phyloP scores from a whole-genome alignment of 1,139 yeast genomes.

The Pneumocystis murina region DNA sequence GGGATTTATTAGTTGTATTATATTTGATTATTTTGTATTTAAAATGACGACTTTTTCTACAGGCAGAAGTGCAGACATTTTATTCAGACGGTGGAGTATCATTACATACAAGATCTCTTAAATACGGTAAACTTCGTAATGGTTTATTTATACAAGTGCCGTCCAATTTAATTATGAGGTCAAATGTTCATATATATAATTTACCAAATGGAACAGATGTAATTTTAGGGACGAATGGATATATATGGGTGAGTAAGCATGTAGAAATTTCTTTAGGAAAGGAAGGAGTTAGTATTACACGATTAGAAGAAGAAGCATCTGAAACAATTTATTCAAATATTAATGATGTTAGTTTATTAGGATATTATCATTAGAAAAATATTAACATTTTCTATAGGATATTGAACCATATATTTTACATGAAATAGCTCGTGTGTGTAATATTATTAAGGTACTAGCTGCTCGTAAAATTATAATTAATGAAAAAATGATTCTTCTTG shows the following conservation, averaged over 20 bases:
- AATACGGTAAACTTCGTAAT: slow-evolving; percentile 87
- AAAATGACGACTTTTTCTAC: not conserved
- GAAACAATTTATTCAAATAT: slow-evolving; percentile 90
- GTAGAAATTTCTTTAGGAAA: slow-evolving; percentile 26
- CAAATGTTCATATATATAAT: slow-evolving; percentile 72
- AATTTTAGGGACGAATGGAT: slow-evolving; percentile 89
- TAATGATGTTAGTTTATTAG: slow-evolving; percentile 37
- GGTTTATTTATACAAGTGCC: slow-evolving; percentile 77
- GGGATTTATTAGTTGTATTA: slow-evolving; percentile 61
- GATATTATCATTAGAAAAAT: slow-evolving; percentile 4
- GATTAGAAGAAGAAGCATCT: slow-evolving; percentile 85
- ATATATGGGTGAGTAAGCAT: slow-evolving; percentile 78
- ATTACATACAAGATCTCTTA: slow-evolving; percentile 82
- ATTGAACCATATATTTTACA: slow-evolving; percentile 48
- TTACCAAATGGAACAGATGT: slow-evolving; percentile 84
- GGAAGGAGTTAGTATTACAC: slow-evolving; percentile 36
- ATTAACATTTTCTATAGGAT: slow-evolving; percentile 11
- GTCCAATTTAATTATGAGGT: slow-evolving; percentile 62
- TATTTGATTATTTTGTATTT: not conserved
- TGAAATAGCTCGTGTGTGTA: slow-evolving; percentile 71
- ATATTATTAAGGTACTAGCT: slow-evolving; percentile 68
- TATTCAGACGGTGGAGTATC: slow-evolving; percentile 87
- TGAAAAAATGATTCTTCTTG: slow-evolving; percentile 60
- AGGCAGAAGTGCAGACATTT: slow-evolving; percentile 83
- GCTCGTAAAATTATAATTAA: slow-evolving; percentile 74